Evolutionary conservation across 2,329 filamentous ascomycete genomes (phyloP), one percentile per base, ranked within the genome.

Genomic region (Colletotrichum magnum): DNA sequence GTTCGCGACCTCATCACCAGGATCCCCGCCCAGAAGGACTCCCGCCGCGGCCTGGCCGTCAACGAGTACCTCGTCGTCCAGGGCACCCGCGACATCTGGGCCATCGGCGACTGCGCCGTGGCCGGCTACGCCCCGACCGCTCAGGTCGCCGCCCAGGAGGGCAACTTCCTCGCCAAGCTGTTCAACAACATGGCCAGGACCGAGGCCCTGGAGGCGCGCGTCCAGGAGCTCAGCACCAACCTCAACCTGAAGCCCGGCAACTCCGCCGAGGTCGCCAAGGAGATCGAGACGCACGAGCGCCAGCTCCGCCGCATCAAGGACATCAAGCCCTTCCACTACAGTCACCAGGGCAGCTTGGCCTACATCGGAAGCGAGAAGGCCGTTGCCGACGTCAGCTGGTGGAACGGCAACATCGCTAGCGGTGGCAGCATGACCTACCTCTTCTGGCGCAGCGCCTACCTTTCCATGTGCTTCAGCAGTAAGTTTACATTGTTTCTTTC

Each of bases 391-490:
- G 94, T 99, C 77, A 93, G 91, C 79, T 99, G 96, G 95, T 91
- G 97, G 85, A 97, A 96, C 77, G 96, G 96, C 74, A 99, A 98
- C 86, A 89, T 99, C 76, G 95, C 96, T 71, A 94, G 92, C 53
- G 96, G 95, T 79, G 96, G 96, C 79, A 94, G 92, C 77, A 86
- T 98, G 83, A 99, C 96, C 65, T 99, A 97, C 85, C 89, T 98
- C 74, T 99, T 99, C 90, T 99, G 96, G 96, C 90, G 95, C 80
- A 97, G 93, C 79, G 96, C 95, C 64, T 99, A 99, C 83, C 86
- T 99, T 81, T 98, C 94, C 88, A 99, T 99, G 96, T 98, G 95
- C 90, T 99, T 99, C 83, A 98, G 95, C 90, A 95, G 94, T 96
- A 89, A 91, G 94, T 93, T 74, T 69, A 41, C 21, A 36, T 10